phyloP scores from a whole-genome alignment of 805 yeast species.

The Candida tibetensis region DNA sequence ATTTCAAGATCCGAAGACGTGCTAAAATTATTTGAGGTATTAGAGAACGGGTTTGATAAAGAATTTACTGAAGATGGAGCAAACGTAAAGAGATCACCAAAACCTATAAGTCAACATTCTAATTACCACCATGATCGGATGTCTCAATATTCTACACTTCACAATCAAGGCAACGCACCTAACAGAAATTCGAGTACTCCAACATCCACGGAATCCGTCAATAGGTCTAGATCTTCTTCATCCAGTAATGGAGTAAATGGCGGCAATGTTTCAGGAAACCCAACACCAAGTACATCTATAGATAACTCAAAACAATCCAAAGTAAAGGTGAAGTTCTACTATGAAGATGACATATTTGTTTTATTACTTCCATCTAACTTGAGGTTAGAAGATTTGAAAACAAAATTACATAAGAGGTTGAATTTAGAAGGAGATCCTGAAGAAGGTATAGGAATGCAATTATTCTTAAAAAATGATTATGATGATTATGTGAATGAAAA shows the following conservation, averaged over 20 bases:
- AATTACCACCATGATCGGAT: slow-evolving; percentile 50
- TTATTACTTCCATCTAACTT: slow-evolving; percentile 51
- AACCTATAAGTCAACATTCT: slow-evolving; percentile 39
- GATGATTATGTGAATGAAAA: slow-evolving; percentile 37
- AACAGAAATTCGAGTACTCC: slow-evolving; percentile 27
- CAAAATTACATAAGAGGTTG: slow-evolving; percentile 50
- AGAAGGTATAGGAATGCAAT: slow-evolving; percentile 20
- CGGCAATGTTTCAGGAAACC: slow-evolving; percentile 5
- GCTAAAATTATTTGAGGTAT: slow-evolving; percentile 63
- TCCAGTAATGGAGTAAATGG: slow-evolving; percentile 6
- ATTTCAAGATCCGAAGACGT: slow-evolving; percentile 71
- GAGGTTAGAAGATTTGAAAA: slow-evolving; percentile 47
- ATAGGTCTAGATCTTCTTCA: slow-evolving; percentile 12
- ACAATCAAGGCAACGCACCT: slow-evolving; percentile 9
- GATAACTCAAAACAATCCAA: slow-evolving; percentile 27
- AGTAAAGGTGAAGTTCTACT: slow-evolving; percentile 70
- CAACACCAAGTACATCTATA: slow-evolving; percentile 1
- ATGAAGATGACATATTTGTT: slow-evolving; percentile 79
- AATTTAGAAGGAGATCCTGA: slow-evolving; percentile 33
- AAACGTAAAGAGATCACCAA: slow-evolving; percentile 23
- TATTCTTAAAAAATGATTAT: slow-evolving; percentile 41
- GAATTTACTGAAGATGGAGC: slow-evolving; percentile 28
- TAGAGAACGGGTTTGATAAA: slow-evolving; percentile 59
- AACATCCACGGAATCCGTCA: slow-evolving; percentile 12
- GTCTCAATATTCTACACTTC: slow-evolving; percentile 48